Percentiles rank a stretch among this genome's conserved stretches.
Evolutionary conservation across 768 basidiomycete species (phyloP).

Genomic region (Russula foetens): DNA sequence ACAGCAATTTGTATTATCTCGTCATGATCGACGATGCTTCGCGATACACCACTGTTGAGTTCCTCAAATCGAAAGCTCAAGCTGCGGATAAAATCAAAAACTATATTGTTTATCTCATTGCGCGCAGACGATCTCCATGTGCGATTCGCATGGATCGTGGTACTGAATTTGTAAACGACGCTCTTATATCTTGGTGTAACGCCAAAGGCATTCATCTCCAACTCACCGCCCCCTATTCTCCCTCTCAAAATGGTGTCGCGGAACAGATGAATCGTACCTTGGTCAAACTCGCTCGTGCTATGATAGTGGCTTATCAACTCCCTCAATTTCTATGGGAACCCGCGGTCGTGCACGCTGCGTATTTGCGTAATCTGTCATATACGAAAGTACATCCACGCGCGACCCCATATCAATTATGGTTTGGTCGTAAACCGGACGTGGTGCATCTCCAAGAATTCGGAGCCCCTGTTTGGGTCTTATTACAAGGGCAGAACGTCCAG

Average conservation of each 20-base stretch:
- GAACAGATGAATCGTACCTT: not conserved
- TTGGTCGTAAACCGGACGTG: not conserved
- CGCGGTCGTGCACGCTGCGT: not conserved
- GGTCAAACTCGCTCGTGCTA: not conserved
- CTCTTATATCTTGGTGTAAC: not conserved
- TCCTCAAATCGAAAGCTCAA: not conserved
- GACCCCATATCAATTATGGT: not conserved
- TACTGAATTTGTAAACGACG: not conserved
- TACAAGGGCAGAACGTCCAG: not conserved
- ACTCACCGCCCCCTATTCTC: not conserved
- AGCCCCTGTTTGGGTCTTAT: not conserved
- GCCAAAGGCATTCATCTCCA: not conserved
- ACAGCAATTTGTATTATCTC: not conserved
- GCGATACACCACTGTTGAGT: not conserved
- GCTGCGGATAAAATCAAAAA: not conserved
- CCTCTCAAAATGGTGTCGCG: not conserved
- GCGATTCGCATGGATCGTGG: not conserved
- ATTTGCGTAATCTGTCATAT: not conserved
- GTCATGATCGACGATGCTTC: not conserved
- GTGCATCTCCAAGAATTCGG: not conserved
- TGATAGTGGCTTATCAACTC: not conserved
- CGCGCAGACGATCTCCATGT: rapidly evolving
- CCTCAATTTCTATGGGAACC: not conserved
- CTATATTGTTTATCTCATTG: not conserved
- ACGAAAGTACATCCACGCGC: not conserved